Base-by-base conservation (phyloP, 1,284 basidiomycete genomes). In the Phaffia rhodozyma region DNA sequence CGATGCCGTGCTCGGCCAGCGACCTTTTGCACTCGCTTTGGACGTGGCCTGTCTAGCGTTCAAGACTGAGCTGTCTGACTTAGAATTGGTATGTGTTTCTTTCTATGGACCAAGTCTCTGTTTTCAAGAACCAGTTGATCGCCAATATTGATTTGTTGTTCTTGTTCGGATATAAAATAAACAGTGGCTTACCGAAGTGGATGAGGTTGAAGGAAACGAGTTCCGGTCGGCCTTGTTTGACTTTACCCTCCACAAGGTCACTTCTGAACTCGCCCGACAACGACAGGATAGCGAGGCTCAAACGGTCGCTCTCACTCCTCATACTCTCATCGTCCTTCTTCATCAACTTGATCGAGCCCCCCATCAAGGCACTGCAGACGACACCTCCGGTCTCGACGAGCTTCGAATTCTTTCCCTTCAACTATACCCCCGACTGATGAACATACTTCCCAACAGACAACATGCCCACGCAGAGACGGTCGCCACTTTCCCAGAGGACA, bases 391-490 rank as follows among this genome's bases (percentile, higher is more conserved):
- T 69, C 93, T 91, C 77, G 84, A 91, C 69, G 89, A 92, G 79
- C 85, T 97, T 67, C 86, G 94, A 67, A 97, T 93, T 70, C 83
- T 87, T 55, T 96, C 93, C 72, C 81, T 98, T 54, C 94, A 97
- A 75, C 86, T 97, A 50, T 89, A 98, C 73, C 96, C 96, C 43
- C 87, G 93, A 61, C 83, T 99, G 60, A 94, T 98, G 89, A 91
- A 87, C 73, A 83, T 99, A n/a, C 83, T 84, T 21, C 93, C 96
- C 4, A 86, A 86, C 30, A 83, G 86, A 50, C 91, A 96, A 68
- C 81, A 83, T 50, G 94, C 98, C 73, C 92, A 93, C 30, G 94
- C 94, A 27, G 87, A 97, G 73, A 80, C 85, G 16, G 92, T 97
- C 32, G 85, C 93, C 72, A 86, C 80, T 62, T 98, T 97, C 76